A percentile compares a stretch with the other conserved stretches of the same genome.
These are phyloP conservation scores for Acacia crassicarpa DNA, from an alignment of 306 rosid genomes.

Conservation along the genomic window DNA sequence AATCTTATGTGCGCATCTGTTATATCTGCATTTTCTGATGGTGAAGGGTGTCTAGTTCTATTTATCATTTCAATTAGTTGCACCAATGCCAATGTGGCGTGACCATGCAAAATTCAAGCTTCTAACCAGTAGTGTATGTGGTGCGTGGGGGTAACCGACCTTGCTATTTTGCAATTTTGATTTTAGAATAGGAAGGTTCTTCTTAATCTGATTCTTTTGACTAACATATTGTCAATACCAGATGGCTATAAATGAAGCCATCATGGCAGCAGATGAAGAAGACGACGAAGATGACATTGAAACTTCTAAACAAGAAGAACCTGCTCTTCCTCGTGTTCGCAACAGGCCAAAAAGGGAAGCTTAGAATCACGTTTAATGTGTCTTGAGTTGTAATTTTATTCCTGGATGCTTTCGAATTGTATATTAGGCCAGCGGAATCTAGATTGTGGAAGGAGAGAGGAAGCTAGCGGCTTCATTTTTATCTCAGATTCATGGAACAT, in stretches of 20 bases:
- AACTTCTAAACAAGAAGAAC: slow-evolving; percentile 46
- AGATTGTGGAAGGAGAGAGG: slow-evolving; percentile 18
- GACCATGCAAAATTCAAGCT: slow-evolving; percentile 6
- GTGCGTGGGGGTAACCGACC: too few relatives aligned
- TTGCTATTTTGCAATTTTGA: background rate
- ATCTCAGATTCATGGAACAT: slow-evolving; percentile 8
- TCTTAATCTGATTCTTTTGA: background rate
- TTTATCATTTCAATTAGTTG: slow-evolving; percentile 3
- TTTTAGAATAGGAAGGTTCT: slow-evolving; percentile 3
- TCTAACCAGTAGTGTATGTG: background rate
- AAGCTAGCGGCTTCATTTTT: slow-evolving; percentile 24
- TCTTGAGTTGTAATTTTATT: background rate
- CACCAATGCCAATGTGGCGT: slow-evolving; percentile 12
- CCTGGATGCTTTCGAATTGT: slow-evolving; percentile 19
- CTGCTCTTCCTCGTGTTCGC: slow-evolving; percentile 64
- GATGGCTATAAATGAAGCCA: slow-evolving; percentile 81
- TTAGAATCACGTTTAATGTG: slow-evolving; percentile 24
- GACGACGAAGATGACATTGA: slow-evolving; percentile 24
- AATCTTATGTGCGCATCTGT: background rate
- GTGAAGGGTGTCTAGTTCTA: slow-evolving; percentile 6
- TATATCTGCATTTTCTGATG: background rate
- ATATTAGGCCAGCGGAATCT: slow-evolving; percentile 10
- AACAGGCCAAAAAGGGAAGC: slow-evolving; percentile 83
- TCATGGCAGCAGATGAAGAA: slow-evolving; percentile 53
- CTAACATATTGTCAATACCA: slow-evolving; percentile 32